phyloP scores from a whole-genome alignment of 23 red algal genomes.

The Gracilaria domingensis region DNA sequence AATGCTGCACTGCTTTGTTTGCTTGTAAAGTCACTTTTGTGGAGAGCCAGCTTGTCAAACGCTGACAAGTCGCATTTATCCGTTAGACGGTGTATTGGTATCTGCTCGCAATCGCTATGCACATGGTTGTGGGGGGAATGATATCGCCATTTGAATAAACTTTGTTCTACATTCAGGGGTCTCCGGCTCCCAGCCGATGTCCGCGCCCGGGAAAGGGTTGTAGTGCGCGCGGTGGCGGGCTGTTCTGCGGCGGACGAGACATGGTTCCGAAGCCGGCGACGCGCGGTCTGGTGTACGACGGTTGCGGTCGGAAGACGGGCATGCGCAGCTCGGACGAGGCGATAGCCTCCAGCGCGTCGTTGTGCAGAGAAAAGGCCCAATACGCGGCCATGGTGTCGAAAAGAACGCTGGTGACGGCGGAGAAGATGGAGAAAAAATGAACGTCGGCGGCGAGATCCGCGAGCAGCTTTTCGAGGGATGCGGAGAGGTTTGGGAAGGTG shows the following conservation, averaged over 20 bases:
- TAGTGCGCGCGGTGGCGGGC: slow-evolving; percentile 5
- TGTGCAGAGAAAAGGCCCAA: slow-evolving; percentile 40
- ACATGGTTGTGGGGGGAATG: background rate
- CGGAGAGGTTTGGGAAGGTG: slow-evolving; percentile 53
- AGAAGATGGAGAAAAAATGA: slow-evolving; percentile 43
- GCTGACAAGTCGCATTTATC: background rate
- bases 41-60: slow-evolving; percentile 1
- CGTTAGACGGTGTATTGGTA: background rate
- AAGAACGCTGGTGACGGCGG: slow-evolving; percentile 41
- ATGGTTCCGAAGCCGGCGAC: slow-evolving; percentile 46
- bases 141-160: background rate
- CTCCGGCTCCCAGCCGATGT: slow-evolving; percentile 41
- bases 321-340: slow-evolving; percentile 14
- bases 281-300: background rate
- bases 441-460: slow-evolving; percentile 20
- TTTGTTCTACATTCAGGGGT: slow-evolving; percentile 6
- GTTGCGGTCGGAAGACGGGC: slow-evolving; percentile 3
- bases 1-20: slow-evolving; percentile 1
- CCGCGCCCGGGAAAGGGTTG: slow-evolving; percentile 56
- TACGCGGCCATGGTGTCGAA: slow-evolving; percentile 59
- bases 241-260: slow-evolving; percentile 9
- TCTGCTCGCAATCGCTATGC: slow-evolving; percentile 1
- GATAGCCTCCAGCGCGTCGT: slow-evolving; percentile 9
- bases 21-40: slow-evolving; percentile 18
- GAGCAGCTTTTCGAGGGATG: slow-evolving; percentile 25